phyloP scores from a whole-genome alignment of 352 stramenopile species.

The Pythium brassicae region DNA sequence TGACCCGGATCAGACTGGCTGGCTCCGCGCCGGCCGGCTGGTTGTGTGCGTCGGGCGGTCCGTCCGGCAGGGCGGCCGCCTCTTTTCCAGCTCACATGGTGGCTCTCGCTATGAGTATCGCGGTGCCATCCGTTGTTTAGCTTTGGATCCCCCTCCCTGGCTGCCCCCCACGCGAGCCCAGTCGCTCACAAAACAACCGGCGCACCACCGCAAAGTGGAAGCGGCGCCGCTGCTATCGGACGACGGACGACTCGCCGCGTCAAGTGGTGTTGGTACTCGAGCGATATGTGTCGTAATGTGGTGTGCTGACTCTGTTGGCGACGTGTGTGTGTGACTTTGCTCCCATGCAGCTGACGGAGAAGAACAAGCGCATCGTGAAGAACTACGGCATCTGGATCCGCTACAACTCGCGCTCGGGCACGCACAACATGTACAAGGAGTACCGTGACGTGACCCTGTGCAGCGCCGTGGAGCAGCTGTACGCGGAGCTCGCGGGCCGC shows the following conservation, averaged over 20 bases:
- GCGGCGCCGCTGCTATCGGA: background rate
- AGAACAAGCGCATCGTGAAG: slow-evolving; percentile 98
- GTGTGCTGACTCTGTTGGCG: background rate
- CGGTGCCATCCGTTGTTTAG: slow-evolving; percentile 78
- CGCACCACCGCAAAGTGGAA: background rate
- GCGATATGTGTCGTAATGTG: background rate
- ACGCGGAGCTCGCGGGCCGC: slow-evolving; percentile 97
- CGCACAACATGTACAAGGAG: slow-evolving; percentile 99
- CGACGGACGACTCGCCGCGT: background rate
- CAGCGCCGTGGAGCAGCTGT: slow-evolving; percentile 98
- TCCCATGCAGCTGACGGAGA: slow-evolving; percentile 90
- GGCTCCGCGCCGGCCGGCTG: background rate
- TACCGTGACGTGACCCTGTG: slow-evolving; percentile 98
- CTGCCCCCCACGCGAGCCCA: background rate
- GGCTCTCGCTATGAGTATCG: slow-evolving; percentile 53
- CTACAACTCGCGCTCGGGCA: slow-evolving; percentile 99
- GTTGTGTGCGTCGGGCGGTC: background rate
- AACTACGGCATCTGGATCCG: slow-evolving; percentile 99
- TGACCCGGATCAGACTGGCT: too few relatives aligned
- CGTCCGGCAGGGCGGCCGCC: slow-evolving; percentile 3
- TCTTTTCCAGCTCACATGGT: slow-evolving; percentile 85
- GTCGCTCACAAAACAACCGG: slow-evolving; percentile 1
- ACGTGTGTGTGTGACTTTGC: background rate
- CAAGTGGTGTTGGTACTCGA: background rate
- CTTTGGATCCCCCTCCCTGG: slow-evolving; percentile 20